Evolutionary conservation across 2,329 filamentous ascomycete species (phyloP), one percentile per base, ranked within the genome.

Genomic region (Apiospora aurea): DNA sequence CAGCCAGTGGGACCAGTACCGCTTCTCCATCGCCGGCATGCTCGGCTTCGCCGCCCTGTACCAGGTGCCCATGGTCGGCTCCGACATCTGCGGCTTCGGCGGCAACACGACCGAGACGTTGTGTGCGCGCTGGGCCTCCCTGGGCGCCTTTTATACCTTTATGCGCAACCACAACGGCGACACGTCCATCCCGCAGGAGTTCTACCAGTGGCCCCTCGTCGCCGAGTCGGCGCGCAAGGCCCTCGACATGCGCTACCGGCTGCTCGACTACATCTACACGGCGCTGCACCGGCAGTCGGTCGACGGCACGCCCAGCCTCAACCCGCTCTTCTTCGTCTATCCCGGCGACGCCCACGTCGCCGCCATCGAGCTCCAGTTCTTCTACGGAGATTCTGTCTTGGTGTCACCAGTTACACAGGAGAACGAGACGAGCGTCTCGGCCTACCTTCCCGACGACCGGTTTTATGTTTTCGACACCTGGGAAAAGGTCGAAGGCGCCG

Each of bases 51-150:
- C 88, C 0, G 85, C 90, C 6, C 85, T 93, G 72, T 93, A 91
- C 81, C 91, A 93, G 75, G 80, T 93, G 0, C 91, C 91, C 13
- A 90, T 93, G 86, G 89, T 89, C 0, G 92, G 92, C 16, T 86
- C 89, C 2, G 94, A 97, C 73, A 91, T 95, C 0, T 97, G 94
- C 77, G 94, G 94, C 0, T 97, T 93, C 77, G 91, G 85, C 14
- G 87, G 84, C 18, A 87, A 92, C 76, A 91, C 91, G 0, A 92
- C 88, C 14, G 90, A 93, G 78, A 84, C 88, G 66, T 87, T 95
- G 7, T 95, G 93, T 79, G 89, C 92, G 4, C 90, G 93, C n/a
- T 95, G 93, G 93, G 89, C 92, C 0, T 87, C 88, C 38, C 86
- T 94, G 0, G 92, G 92, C 21, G 92, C 92, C 11, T 94, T 95